phyloP scores from a whole-genome alignment of 495 filamentous ascomycete species.

The Neurospora intermedia region DNA sequence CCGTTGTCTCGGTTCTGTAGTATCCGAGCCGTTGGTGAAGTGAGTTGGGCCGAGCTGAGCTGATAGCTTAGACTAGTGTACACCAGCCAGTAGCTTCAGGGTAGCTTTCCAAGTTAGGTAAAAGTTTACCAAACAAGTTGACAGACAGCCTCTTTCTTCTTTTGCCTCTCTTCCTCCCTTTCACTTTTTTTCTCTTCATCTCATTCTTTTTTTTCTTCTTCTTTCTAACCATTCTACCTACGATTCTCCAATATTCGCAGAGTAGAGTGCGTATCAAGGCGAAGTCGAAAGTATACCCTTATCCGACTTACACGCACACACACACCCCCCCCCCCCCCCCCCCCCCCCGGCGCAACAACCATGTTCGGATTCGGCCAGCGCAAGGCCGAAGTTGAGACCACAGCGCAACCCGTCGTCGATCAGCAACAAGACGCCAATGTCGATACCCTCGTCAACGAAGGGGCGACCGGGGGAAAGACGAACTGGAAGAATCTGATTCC shows the following conservation, averaged over 20 bases:
- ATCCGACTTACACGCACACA: background rate
- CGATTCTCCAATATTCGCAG: background rate
- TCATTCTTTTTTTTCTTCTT: background rate
- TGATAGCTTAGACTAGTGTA: background rate
- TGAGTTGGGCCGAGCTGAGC: background rate
- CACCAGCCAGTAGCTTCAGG: background rate
- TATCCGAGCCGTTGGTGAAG: background rate
- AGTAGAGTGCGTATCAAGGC: background rate
- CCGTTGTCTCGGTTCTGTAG: background rate
- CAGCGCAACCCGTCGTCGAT: background rate
- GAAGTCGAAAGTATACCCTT: background rate
- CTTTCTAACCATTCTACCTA: background rate
- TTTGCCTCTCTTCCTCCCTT: background rate
- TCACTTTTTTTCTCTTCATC: background rate
- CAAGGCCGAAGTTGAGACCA: background rate
- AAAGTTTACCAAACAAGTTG: background rate
- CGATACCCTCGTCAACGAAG: background rate
- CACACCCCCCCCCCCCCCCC: too few relatives aligned
- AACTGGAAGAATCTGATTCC: slow-evolving; percentile 24
- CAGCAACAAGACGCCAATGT: background rate
- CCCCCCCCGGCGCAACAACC: background rate
- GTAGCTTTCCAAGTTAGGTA: background rate
- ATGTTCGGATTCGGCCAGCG: background rate
- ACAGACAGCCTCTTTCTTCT: background rate
- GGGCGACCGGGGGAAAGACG: background rate